Conservation (phyloP, 1,139 yeast genomes). For the Entelexis sorbosivorans region DNA sequence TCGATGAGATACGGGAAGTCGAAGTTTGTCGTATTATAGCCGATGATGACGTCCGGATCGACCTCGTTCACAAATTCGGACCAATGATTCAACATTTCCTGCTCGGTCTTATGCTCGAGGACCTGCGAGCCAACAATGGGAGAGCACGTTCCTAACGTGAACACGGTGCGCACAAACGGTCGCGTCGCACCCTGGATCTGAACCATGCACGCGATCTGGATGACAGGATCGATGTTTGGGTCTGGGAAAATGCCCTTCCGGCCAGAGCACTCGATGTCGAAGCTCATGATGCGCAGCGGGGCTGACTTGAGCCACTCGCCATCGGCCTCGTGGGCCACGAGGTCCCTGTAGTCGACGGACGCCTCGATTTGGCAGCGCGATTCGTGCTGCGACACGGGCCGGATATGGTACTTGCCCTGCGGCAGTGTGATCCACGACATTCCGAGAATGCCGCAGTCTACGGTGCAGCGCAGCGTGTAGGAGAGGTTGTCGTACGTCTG, state of each 20-base stretch:
- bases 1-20: constrained; percentile 89
- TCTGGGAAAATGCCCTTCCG: constrained; percentile 95
- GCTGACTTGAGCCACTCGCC: constrained; percentile 93
- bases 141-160: constrained; percentile 82
- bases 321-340: constrained; percentile 75
- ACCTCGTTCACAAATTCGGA: constrained; percentile 66
- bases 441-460: constrained; percentile 78
- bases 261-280: constrained; percentile 98
- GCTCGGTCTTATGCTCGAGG: constrained; percentile 62
- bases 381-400: constrained; percentile 31
- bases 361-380: constrained; percentile 86
- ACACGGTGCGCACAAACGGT: constrained; percentile 90
- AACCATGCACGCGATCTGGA: constrained; percentile 93
- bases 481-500: constrained; percentile 85
- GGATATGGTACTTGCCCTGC: constrained; percentile 48
- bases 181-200: constrained; percentile 67
- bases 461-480: constrained; percentile 74
- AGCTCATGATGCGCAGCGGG: constrained; percentile 83
- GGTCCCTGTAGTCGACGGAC: constrained; percentile 50
- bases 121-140: constrained; percentile 92
- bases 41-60: constrained; percentile 95
- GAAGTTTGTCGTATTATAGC: constrained; percentile 88
- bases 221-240: constrained; percentile 84
- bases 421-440: constrained; percentile 98
- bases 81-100: constrained; percentile 78